Evolutionary conservation across 768 basidiomycete genomes (phyloP), one percentile per base, ranked within the genome.

Genomic region (Calocera viscosa): DNA sequence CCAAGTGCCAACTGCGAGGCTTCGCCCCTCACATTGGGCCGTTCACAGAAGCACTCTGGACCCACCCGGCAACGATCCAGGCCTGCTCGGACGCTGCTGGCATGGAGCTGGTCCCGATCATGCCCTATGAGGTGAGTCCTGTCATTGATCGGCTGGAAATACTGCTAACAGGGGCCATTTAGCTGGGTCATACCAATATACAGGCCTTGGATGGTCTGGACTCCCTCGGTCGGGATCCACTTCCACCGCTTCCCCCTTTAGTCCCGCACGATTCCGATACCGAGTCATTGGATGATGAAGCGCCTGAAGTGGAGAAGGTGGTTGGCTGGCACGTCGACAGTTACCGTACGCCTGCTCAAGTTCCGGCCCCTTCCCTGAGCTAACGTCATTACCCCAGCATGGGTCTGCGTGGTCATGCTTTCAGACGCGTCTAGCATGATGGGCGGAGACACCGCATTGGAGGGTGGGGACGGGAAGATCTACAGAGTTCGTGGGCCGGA

Each of bases 381-480:
- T n/a, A n/a, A n/a, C n/a, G n/a, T n/a, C n/a, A n/a, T n/a, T n/a
- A n/a, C n/a, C n/a, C 11, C 53, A 60, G 53, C 53, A 32, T 60
- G 63, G 19, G 69, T 69, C 30, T 66, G 67, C 40, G 69, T 69
- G 11, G 11, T 66, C 19, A 69, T 69, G 67, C 67, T 69, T 19
- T 47, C 39, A 8, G 67, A 68, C 49, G 63, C 33, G 22, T 11
- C 17, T 1, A n/a, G 16, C 19, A 69, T 69, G 69, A 41, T 66
- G 19, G 69, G 69, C 19, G 69, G 69, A 14, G 69, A 69, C 39
- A 68, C 67, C 1, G 65, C 65, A 16, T 38, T 68, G 5, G 33
- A 40, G 22, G 64, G 65, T 17, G 69, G 67, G 3, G 69, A 69
- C 65, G 67, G 69, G 16, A 49, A 63, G 33, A 63, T 66, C 38